Conservation (phyloP, 768 basidiomycete genomes). For the Boletus rubropictus region DNA sequence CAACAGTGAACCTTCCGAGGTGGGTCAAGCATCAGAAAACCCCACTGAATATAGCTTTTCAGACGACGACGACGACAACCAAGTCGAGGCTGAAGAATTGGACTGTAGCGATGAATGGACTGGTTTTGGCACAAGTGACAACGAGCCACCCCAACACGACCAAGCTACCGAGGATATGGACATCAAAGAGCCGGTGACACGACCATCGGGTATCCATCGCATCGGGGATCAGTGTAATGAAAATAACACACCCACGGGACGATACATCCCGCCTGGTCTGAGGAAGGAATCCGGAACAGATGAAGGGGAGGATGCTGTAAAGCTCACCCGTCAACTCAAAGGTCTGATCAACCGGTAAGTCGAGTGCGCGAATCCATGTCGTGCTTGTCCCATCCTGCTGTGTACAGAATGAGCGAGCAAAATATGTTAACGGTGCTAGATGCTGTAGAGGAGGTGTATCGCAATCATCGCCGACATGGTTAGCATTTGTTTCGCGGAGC, state of each 20-base stretch:
- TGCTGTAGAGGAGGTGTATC: conserved; percentile 70
- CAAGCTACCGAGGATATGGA: neutral
- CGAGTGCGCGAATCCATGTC: neutral
- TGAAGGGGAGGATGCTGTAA: conserved; percentile 38
- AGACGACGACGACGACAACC: neutral
- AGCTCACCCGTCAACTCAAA: conserved; percentile 72
- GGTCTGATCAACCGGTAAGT: conserved; percentile 80
- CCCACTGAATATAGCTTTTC: neutral
- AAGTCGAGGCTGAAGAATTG: conserved; percentile 20
- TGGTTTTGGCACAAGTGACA: conserved; percentile 26
- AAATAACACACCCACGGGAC: conserved; percentile 27
- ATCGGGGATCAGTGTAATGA: neutral
- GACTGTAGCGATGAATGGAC: conserved; percentile 33
- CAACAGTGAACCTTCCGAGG: neutral
- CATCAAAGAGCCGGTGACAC: conserved; percentile 1
- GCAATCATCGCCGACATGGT: conserved; percentile 77
- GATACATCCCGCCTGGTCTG: conserved; percentile 81
- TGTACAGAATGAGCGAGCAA: conserved; percentile 79
- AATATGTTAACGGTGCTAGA: conserved; percentile 74
- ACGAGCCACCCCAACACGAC: neutral
- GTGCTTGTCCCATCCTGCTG: neutral
- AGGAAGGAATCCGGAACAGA: conserved; percentile 44
- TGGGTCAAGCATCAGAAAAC: conserved; percentile 1
- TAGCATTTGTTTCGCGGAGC: conserved; percentile 10
- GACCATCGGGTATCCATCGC: conserved; percentile 10